phyloP scores from a whole-genome alignment of 495 filamentous ascomycete species.

The Penicillium longicatenatum region DNA sequence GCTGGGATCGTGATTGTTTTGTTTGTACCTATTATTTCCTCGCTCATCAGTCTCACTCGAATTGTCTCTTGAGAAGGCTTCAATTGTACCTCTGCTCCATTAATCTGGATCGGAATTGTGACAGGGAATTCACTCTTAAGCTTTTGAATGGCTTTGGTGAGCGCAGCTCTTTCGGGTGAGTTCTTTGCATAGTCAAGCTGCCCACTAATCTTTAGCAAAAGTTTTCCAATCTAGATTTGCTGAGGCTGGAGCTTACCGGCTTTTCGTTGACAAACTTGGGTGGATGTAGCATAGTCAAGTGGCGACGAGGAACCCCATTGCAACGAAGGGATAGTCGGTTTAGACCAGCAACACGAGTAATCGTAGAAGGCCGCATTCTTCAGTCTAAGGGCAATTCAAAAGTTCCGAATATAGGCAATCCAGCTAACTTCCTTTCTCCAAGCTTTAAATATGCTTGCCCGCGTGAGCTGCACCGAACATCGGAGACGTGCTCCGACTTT shows the following conservation, averaged over 20 bases:
- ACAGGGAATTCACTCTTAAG: conserved; percentile 32
- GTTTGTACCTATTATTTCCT: conserved; percentile 16
- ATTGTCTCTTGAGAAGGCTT: not conserved
- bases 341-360: conserved; percentile 11
- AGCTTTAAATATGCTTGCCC: not conserved
- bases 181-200: conserved; percentile 35
- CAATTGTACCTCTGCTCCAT: conserved; percentile 25
- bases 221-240: too few relatives aligned
- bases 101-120: conserved; percentile 31
- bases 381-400: too few relatives aligned
- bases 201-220: conserved; percentile 2
- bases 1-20: conserved; percentile 45
- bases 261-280: conserved; percentile 39
- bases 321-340: conserved; percentile 2
- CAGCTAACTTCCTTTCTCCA: not conserved
- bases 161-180: conserved; percentile 28
- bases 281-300: conserved; percentile 28
- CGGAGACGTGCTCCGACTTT: conserved; percentile 10
- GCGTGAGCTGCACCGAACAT: not conserved
- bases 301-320: conserved; percentile 12
- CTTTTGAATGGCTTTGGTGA: conserved; percentile 28
- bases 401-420: not conserved
- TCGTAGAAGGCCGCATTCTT: conserved; percentile 17
- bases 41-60: not conserved
- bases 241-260: conserved; percentile 17